Evolutionary conservation across 108 stramenopile genomes (phyloP), one percentile per base, ranked within the genome.

Genomic region (Hondaea fermentalgiana): DNA sequence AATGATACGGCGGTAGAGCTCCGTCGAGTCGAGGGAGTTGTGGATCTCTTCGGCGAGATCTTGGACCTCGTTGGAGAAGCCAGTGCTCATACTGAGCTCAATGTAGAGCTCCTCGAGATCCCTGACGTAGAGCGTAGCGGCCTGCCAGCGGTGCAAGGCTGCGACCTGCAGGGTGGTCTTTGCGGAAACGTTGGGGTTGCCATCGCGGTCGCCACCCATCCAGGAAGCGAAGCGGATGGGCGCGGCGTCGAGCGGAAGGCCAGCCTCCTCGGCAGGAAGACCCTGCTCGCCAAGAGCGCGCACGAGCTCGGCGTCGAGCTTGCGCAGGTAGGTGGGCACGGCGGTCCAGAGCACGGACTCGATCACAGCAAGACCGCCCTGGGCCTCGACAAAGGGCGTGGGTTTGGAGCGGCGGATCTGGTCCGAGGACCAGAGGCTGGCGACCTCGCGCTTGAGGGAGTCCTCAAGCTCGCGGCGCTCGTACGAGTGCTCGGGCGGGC

Each of bases 171-270:
- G 87, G 12, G 98, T 99, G 0, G 97, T 97, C 49, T 92, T 90
- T 8, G 98, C 96, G 4, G 97, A 97, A 23, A 97, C 97, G 90
- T 98, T 98, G 42, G 98, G 98, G 91, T 99, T 99, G 25, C 98
- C 98, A 90, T 99, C 98, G 10, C 97, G 94, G 89, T 98, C 97
- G 35, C 97, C 97, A 28, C 97, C 97, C 92, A 98, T 98, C 98
- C 98, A 98, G 8, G 96, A 96, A 5, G 96, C 97, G 89, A 99
- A 97, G 45, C 95, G 93, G 72, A 99, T 94, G 5, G 98, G 98
- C 5, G 95, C 92, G 5, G 89, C 92, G 58, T 96, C 95, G 8
- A 98, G 92, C 8, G 98, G 98, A 19, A 98, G 92, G 17, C 95
- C 96, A 10, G 72, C 72, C 44, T 87, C 58, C 19, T 49, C 60